These are phyloP conservation scores for Tulasnella sp. DNA, from an alignment of 768 basidiomycete genomes.

Conservation along the genomic window DNA sequence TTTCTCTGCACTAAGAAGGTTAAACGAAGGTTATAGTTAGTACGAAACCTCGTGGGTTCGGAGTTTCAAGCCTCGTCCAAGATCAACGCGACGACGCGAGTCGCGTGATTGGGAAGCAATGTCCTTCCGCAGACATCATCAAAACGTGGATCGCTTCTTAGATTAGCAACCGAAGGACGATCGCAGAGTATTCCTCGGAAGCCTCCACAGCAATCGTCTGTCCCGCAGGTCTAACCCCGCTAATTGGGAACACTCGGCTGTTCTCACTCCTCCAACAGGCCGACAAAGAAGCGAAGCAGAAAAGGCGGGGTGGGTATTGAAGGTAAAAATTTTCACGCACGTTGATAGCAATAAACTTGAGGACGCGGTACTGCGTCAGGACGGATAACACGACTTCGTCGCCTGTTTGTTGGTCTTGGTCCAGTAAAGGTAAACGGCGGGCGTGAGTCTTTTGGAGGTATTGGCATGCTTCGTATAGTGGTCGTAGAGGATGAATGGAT, in stretches of 20 bases:
- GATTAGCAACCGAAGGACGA: background rate
- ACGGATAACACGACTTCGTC: conserved; percentile 96
- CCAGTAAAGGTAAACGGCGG: conserved; percentile 89
- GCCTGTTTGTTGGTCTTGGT: conserved; percentile 89
- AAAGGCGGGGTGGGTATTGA: conserved; percentile 17
- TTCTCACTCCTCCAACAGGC: background rate
- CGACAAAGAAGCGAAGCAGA: conserved; percentile 18
- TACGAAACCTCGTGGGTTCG: background rate
- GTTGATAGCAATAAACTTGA: conserved; percentile 98
- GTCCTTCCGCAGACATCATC: background rate
- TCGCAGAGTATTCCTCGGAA: background rate
- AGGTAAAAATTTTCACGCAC: conserved; percentile 52
- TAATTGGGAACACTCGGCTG: background rate
- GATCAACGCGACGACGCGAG: background rate
- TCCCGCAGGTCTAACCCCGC: background rate
- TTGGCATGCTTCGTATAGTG: conserved; percentile 88
- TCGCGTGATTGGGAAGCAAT: background rate
- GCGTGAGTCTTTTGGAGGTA: conserved; percentile 94
- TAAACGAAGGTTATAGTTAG: background rate
- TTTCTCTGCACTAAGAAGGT: conserved; percentile 74
- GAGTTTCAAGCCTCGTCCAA: background rate
- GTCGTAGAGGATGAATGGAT: conserved; percentile 82
- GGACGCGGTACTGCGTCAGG: conserved; percentile 93
- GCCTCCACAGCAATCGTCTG: background rate
- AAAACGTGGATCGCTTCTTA: background rate